phyloP scores from a whole-genome alignment of 2,329 filamentous ascomycete genomes.

The Dichotomopilus funicola region DNA sequence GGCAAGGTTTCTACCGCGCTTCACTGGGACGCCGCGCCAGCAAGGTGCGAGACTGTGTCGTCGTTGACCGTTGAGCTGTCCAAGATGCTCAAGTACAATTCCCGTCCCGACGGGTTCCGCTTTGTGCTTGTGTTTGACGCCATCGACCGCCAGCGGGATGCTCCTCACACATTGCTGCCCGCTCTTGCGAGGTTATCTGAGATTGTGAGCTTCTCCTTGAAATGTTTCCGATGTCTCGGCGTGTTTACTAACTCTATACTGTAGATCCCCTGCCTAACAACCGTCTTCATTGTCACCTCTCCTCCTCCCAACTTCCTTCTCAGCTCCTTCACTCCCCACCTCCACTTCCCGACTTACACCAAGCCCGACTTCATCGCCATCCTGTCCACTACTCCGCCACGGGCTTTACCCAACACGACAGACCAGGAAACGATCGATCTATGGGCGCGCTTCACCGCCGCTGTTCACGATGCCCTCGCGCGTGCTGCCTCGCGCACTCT shows the following conservation, averaged over 20 bases:
- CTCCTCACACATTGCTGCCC: slow-evolving; percentile 69
- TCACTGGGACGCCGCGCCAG: slow-evolving; percentile 42
- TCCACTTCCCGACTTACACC: slow-evolving; percentile 79
- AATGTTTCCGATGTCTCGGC: no score
- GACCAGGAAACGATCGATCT: slow-evolving; percentile 56
- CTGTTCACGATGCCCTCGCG: slow-evolving; percentile 80
- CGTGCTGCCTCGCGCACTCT: slow-evolving; percentile 77
- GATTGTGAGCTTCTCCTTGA: slow-evolving; percentile 46
- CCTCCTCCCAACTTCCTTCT: slow-evolving; percentile 65
- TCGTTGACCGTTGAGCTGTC: slow-evolving; percentile 67
- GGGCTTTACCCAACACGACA: slow-evolving; percentile 44
- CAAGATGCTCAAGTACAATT: slow-evolving; percentile 48
- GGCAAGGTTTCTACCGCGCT: slow-evolving; percentile 51
- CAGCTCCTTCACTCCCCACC: slow-evolving; percentile 62
- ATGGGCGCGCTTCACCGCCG: slow-evolving; percentile 73
- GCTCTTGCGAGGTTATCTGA: slow-evolving; percentile 78
- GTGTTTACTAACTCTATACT: slow-evolving; percentile 7
- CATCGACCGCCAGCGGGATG: slow-evolving; percentile 77
- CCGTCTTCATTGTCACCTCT: slow-evolving; percentile 69
- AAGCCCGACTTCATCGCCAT: slow-evolving; percentile 76
- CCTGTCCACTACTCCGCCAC: slow-evolving; percentile 52
- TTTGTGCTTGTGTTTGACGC: slow-evolving; percentile 84
- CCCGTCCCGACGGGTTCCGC: slow-evolving; percentile 38
- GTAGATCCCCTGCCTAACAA: slow-evolving; percentile 71
- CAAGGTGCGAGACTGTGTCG: slow-evolving; percentile 73